Percentiles rank a stretch among this genome's conserved stretches.
Conservation (phyloP, 73 alveolate species). For the Paramecium caudatum region DNA sequence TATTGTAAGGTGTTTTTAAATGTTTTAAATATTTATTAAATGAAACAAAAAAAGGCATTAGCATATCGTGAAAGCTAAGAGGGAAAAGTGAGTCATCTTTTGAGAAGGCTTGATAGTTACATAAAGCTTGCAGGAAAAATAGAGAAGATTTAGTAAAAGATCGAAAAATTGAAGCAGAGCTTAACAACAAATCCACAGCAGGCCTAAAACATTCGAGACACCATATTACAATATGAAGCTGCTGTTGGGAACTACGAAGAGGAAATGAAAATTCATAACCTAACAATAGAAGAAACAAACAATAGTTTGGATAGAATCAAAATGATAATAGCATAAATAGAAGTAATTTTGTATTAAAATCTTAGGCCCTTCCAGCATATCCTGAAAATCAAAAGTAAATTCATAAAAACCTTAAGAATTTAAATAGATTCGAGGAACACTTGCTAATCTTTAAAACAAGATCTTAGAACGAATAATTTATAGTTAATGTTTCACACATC, state of each 20-base stretch:
- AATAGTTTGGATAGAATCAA: background rate
- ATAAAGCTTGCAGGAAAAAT: too few relatives aligned
- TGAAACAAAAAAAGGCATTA: slow-evolving; percentile 16
- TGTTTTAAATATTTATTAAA: too few relatives aligned
- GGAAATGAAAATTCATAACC: background rate
- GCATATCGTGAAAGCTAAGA: slow-evolving; percentile 17
- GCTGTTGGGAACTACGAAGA: slow-evolving; percentile 11
- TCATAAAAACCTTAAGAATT: slow-evolving; percentile 8
- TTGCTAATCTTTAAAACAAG: background rate
- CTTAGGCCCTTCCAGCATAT: background rate
- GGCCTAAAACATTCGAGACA: background rate
- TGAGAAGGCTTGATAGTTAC: slow-evolving; percentile 5
- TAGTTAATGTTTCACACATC: background rate
- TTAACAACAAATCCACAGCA: too few relatives aligned
- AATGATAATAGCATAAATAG: background rate
- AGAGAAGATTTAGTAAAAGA: too few relatives aligned
- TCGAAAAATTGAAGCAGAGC: too few relatives aligned
- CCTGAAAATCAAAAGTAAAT: background rate
- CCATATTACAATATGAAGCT: background rate
- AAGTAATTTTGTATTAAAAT: background rate
- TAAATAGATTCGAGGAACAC: slow-evolving; percentile 25
- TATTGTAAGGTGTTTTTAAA: too few relatives aligned
- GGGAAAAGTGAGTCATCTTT: slow-evolving; percentile 13
- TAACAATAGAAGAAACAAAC: background rate
- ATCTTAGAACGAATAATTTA: background rate